phyloP scores from a whole-genome alignment of 1,284 basidiomycete genomes.

The Microstroma glucosiphilum region DNA sequence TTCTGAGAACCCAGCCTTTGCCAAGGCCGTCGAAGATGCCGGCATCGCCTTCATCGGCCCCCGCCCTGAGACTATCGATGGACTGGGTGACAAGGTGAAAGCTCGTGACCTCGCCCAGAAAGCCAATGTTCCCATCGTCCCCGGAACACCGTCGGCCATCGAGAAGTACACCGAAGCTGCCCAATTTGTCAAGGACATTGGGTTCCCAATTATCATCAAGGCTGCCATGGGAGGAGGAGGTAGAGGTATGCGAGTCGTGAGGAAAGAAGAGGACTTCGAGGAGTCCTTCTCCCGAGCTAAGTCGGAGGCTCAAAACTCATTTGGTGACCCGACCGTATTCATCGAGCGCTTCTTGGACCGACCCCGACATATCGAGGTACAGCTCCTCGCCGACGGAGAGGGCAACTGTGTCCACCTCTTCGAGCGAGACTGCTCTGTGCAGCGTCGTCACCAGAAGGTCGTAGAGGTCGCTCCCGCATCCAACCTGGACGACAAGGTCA shows the following conservation, averaged over 20 bases:
- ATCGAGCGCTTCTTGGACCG: constrained; percentile 90
- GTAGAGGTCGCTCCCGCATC: constrained; percentile 97
- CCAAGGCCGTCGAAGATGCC: constrained; percentile 90
- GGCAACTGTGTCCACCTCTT: constrained; percentile 96
- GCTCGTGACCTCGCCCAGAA: constrained; percentile 55
- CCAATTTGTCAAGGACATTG: constrained; percentile 85
- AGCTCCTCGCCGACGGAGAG: constrained; percentile 79
- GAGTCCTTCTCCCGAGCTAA: constrained; percentile 86
- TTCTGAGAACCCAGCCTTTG: constrained; percentile 92
- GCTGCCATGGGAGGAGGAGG: constrained; percentile 98
- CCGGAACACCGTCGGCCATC: constrained; percentile 92
- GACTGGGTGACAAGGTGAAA: constrained; percentile 97
- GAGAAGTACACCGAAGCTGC: constrained; percentile 73
- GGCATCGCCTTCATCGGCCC: constrained; percentile 97
- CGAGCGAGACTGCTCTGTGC: constrained; percentile 97
- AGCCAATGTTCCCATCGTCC: constrained; percentile 78
- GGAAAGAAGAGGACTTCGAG: constrained; percentile 84
- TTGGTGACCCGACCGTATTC: constrained; percentile 96
- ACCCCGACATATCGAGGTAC: constrained; percentile 95
- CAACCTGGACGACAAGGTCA: constrained; percentile 81
- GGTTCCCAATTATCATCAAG: constrained; percentile 91
- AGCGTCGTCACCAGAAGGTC: constrained; percentile 95
- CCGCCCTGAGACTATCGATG: constrained; percentile 91
- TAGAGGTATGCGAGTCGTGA: constrained; percentile 96
- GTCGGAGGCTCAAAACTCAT: constrained; percentile 88